These are phyloP conservation scores for Claviceps quebecensis DNA, from an alignment of 2,329 filamentous ascomycete genomes.

Conservation along the genomic window DNA sequence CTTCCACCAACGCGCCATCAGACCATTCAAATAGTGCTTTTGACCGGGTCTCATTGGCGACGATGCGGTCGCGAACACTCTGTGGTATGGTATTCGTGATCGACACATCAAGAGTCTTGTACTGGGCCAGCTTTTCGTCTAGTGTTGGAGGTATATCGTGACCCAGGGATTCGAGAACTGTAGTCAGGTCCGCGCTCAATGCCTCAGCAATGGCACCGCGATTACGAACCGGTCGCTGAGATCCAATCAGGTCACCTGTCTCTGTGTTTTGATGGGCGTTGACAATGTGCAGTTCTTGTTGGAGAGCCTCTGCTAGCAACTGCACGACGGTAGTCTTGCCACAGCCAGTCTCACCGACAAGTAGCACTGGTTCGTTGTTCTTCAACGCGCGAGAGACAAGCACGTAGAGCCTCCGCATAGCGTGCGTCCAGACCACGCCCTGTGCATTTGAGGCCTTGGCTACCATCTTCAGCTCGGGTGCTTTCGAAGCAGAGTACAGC, in stretches of 20 bases:
- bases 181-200: conserved; percentile 46
- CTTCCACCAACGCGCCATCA: conserved; percentile 83
- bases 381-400: conserved; percentile 74
- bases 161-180: conserved; percentile 28
- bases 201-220: conserved; percentile 56
- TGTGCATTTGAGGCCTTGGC: conserved; percentile 35
- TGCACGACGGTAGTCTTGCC: conserved; percentile 97
- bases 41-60: conserved; percentile 42
- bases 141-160: conserved; percentile 27
- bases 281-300: conserved; percentile 68
- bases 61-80: conserved; percentile 32
- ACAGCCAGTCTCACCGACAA: conserved; percentile 94
- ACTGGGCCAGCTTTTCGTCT: conserved; percentile 43
- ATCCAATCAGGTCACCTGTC: conserved; percentile 91
- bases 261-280: conserved; percentile 98
- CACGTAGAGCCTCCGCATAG: conserved; percentile 84
- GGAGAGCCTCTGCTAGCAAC: conserved; percentile 67
- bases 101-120: conserved; percentile 35
- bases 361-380: conserved; percentile 84
- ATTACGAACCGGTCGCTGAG: conserved; percentile 83
- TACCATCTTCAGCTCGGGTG: conserved; percentile 40
- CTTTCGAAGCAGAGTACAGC: conserved; percentile 53
- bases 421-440: conserved; percentile 81
- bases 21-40: conserved; percentile 93
- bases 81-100: conserved; percentile 33